These are phyloP conservation scores for Sphagnum fallax DNA, from an alignment of 228 moss, liverwort and hornwort species.

Conservation along the genomic window DNA sequence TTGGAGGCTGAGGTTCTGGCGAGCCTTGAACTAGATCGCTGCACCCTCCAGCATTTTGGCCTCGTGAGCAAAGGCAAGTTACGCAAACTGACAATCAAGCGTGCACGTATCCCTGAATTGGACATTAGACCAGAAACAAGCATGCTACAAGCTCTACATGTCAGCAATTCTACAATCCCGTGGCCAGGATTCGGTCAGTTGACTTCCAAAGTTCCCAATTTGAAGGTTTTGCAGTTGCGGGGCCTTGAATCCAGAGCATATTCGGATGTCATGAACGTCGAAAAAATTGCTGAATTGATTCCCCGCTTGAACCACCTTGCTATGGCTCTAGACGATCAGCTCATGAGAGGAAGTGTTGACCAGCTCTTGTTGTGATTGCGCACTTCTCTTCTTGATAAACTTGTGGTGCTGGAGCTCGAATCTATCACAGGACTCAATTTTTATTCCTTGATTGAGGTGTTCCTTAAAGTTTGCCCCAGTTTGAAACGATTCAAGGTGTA, in stretches of 20 bases:
- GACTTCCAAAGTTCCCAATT: slow-evolving; percentile 52
- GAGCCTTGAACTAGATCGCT: slow-evolving; percentile 42
- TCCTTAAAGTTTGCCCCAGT: slow-evolving; percentile 49
- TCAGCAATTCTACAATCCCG: slow-evolving; percentile 43
- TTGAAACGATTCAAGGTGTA: slow-evolving; percentile 55
- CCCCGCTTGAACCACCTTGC: slow-evolving; percentile 46
- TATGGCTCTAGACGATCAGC: slow-evolving; percentile 27
- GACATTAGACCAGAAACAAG: slow-evolving; percentile 44
- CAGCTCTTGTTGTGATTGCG: slow-evolving; percentile 27
- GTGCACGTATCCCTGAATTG: slow-evolving; percentile 30
- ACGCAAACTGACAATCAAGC: slow-evolving; percentile 47
- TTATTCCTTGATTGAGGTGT: slow-evolving; percentile 49
- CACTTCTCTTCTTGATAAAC: slow-evolving; percentile 35
- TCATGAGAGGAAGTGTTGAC: slow-evolving; percentile 33
- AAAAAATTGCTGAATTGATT: slow-evolving; percentile 51
- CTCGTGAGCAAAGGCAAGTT: slow-evolving; percentile 57
- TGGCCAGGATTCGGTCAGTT: slow-evolving; percentile 56
- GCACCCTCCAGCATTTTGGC: slow-evolving; percentile 44
- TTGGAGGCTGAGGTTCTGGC: slow-evolving; percentile 58
- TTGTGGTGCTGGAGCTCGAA: slow-evolving; percentile 50
- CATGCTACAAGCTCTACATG: slow-evolving; percentile 55
- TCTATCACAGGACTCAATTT: slow-evolving; percentile 37
- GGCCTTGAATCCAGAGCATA: slow-evolving; percentile 35
- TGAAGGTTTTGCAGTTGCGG: slow-evolving; percentile 54
- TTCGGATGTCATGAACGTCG: slow-evolving; percentile 51